Base-by-base conservation (phyloP, 352 stramenopile genomes). In the Nothophytophthora sp. region DNA sequence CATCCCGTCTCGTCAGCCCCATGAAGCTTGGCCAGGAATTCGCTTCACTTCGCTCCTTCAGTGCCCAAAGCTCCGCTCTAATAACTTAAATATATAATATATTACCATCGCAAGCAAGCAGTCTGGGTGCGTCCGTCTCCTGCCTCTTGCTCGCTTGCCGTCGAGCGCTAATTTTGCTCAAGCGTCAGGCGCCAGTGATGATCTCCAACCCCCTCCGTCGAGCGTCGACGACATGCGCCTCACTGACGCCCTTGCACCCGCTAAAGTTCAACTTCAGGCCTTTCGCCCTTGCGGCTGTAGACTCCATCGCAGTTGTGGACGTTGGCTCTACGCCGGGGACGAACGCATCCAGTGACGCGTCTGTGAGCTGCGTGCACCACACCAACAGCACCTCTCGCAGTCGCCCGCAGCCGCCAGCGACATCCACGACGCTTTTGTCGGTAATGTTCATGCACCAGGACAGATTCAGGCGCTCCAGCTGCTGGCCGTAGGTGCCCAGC, bases 391-490 rank as follows among this genome's bases (percentile, higher is more conserved):
- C 49, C 34, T 91, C 78, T 15, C 73, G 52, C 23, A 93, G 64
- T 20, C 73, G 53, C n/a, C 68, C 55, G 38, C 81, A 95, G 20
- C 69, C 73, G n/a, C 62, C 63, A 23, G 79, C 79, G 22, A 95
- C 36, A 49, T 86, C 75, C 49, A 80, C 65, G 25, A 92, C 67
- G 40, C 83, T 81, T 52, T 90, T 88, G 70, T 95, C 86, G 9
- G 86, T 95, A 50, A 95, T 88, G 65, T 94, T 92, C 68, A 93
- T 86, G 63, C 84, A 94, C 86, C 86, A 95, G 40, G 83, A 91
- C 24, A 95, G 42, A 49, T 93, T 89, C 28, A 95, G 54, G 19
- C 50, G 59, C 47, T 88, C 70, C 34, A 95, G 67, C 11, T 71
- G 73, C 34, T 80, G 70, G 20, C 67, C 76, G 34, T 88, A 67